Evolutionary conservation across 768 basidiomycete species (phyloP), one percentile per base, ranked within the genome.

Genomic region (Lanmaoa rubissima): DNA sequence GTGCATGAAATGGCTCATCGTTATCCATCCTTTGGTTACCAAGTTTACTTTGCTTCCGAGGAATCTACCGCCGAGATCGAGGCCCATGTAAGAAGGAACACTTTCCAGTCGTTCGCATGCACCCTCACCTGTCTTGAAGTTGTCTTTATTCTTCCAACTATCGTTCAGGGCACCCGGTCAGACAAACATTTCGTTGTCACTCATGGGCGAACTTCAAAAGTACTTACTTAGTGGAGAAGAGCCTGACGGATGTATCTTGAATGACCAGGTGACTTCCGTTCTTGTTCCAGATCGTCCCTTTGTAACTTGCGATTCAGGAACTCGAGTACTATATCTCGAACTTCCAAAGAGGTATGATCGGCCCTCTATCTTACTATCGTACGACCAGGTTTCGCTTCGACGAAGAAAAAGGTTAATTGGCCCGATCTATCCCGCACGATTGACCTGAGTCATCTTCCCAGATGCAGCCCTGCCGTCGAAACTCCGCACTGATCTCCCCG

Each of bases 321-420:
- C 69, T 82, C 16, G 66, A 78, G 21, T 80, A 80, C 57, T 85
- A 88, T 61, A 24, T 76, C 16, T 66, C 75, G 5, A 71, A 79
- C 54, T 77, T 82, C 19, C 60, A 70, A 28, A 74, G 80, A 17
- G 74, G 74, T 24, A 83, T 92, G 82, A 75, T 77, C 19, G 88
- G 87, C 2, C 87, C 90, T 4, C 69, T 90, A n/a, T 88, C 87
- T 55, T 92, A 89, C 66, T 92, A 91, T 60, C 81, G 88, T 34
- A 90, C 87, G 2, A 68, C 74, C 13, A 76, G 77, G 57, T 56
- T 75, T 56, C 80, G 87, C n/a, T 81, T 80, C 65, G 82, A 89
- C 16, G 90, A 92, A 69, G 87, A 91, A 63, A 62, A 61, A 63
- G 73, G 78, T 73, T 19, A n/a, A 55, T 48, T 17, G 5, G 21